phyloP scores from a whole-genome alignment of 2,329 filamentous ascomycete genomes.

The Orbilia brochopaga region DNA sequence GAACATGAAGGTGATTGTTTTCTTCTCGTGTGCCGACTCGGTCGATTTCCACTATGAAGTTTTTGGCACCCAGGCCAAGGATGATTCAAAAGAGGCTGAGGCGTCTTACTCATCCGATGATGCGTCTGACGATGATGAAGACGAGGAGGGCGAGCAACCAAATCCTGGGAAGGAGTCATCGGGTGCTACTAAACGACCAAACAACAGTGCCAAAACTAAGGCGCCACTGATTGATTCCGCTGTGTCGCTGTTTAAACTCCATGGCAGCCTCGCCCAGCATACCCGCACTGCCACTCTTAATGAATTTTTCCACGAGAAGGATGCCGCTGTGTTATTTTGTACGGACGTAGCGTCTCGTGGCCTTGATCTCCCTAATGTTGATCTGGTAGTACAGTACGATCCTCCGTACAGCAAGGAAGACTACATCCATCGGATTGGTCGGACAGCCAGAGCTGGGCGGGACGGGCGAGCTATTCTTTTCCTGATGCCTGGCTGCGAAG shows the following conservation, averaged over 20 bases:
- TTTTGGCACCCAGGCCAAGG: constrained; percentile 61
- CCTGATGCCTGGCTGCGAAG: constrained; percentile 86
- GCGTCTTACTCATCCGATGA: constrained; percentile 6
- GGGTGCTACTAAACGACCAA: constrained; percentile 57
- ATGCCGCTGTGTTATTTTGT: constrained; percentile 83
- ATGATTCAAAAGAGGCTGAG: constrained; percentile 55
- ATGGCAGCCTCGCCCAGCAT: constrained; percentile 87
- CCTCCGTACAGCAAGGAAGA: constrained; percentile 92
- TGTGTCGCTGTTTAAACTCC: constrained; percentile 82
- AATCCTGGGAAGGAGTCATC: constrained; percentile 57
- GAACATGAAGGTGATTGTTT: constrained; percentile 95
- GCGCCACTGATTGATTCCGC: constrained; percentile 74
- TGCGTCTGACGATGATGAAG: constrained; percentile 48
- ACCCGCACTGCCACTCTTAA: constrained; percentile 84
- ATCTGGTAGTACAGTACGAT: constrained; percentile 94
- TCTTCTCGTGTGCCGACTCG: constrained; percentile 94
- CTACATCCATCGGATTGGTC: constrained; percentile 90
- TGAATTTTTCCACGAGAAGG: constrained; percentile 74
- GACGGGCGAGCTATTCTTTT: constrained; percentile 87
- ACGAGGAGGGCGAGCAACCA: constrained; percentile 53
- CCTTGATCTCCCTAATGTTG: constrained; percentile 91
- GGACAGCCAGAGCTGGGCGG: constrained; percentile 89
- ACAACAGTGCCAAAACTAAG: constrained; percentile 21
- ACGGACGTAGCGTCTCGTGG: constrained; percentile 96
- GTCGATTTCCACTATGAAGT: constrained; percentile 96